phyloP scores from a whole-genome alignment of 495 filamentous ascomycete genomes.

The Glutinoglossum americanum region DNA sequence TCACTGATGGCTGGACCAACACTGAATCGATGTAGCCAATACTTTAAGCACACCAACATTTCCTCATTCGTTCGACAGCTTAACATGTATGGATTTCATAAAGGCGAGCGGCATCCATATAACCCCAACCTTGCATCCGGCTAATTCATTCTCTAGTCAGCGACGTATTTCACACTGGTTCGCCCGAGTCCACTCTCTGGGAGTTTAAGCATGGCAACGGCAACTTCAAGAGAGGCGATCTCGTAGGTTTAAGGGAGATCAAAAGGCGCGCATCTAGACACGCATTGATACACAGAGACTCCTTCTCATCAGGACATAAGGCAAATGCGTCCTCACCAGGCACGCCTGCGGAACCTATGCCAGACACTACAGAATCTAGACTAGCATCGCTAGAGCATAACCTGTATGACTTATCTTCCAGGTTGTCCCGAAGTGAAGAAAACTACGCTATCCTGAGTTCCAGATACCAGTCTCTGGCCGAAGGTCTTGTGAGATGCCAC shows the following conservation, averaged over 20 bases:
- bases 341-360: conserved; percentile 64
- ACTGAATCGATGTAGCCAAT: conserved; percentile 33
- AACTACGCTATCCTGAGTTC: conserved; percentile 52
- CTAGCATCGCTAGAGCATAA: conserved; percentile 59
- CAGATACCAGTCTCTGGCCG: conserved; percentile 63
- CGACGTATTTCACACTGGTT: conserved; percentile 94
- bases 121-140: not conserved
- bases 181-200: conserved; percentile 89
- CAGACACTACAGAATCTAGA: conserved; percentile 53
- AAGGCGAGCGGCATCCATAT: conserved; percentile 39
- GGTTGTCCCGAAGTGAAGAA: conserved; percentile 68
- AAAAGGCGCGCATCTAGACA: conserved; percentile 92
- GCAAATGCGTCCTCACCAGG: conserved; percentile 52
- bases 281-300: conserved; percentile 85
- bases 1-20: not conserved
- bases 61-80: conserved; percentile 95
- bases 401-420: conserved; percentile 55
- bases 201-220: conserved; percentile 98
- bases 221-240: conserved; percentile 86
- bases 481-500: conserved; percentile 57
- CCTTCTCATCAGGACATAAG: conserved; percentile 56
- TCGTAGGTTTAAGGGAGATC: conserved; percentile 82
- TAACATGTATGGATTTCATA: conserved; percentile 99
- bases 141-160: conserved; percentile 42
- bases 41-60: conserved; percentile 98